These are phyloP conservation scores for Penicillium arizonense DNA, from an alignment of 495 filamentous ascomycete species.

Conservation along the genomic window DNA sequence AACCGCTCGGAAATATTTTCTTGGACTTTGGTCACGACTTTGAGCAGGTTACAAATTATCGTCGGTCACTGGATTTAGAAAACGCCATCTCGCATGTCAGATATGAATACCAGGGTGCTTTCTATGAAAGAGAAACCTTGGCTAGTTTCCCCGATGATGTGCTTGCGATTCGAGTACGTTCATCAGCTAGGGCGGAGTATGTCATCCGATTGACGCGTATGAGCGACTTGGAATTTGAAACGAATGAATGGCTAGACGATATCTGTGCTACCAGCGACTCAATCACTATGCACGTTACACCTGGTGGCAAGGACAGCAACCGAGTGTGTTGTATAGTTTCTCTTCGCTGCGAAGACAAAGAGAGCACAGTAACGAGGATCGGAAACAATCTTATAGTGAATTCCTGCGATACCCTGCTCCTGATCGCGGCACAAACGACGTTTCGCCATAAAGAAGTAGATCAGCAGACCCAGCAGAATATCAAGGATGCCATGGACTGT, in stretches of 20 bases:
- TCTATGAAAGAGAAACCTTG: constrained; percentile 33
- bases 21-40: constrained; percentile 43
- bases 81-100: constrained; percentile 34
- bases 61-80: constrained; percentile 42
- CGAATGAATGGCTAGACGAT: constrained; percentile 41
- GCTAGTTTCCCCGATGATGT: constrained; percentile 42
- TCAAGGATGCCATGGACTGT: constrained; percentile 17
- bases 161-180: constrained; percentile 38
- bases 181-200: constrained; percentile 26
- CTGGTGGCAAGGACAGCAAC: constrained; percentile 33
- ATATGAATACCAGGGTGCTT: constrained; percentile 33
- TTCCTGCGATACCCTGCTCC: constrained; percentile 28
- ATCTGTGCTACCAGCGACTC: constrained; percentile 18
- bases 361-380: constrained; percentile 22
- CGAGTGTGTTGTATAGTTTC: constrained; percentile 32
- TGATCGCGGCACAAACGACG: constrained; percentile 41
- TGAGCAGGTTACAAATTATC: constrained; percentile 33
- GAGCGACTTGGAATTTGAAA: constrained; percentile 39
- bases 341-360: constrained; percentile 20
- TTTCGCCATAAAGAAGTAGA: constrained; percentile 33
- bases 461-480: constrained; percentile 18
- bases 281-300: constrained; percentile 40
- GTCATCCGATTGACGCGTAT: constrained; percentile 29
- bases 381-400: constrained; percentile 33
- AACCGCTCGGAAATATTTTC: constrained; percentile 44